A percentile compares a stretch with the other conserved stretches of the same genome.
Conservation (phyloP, 257 asterid species). For the Rubia yunnanensis region DNA sequence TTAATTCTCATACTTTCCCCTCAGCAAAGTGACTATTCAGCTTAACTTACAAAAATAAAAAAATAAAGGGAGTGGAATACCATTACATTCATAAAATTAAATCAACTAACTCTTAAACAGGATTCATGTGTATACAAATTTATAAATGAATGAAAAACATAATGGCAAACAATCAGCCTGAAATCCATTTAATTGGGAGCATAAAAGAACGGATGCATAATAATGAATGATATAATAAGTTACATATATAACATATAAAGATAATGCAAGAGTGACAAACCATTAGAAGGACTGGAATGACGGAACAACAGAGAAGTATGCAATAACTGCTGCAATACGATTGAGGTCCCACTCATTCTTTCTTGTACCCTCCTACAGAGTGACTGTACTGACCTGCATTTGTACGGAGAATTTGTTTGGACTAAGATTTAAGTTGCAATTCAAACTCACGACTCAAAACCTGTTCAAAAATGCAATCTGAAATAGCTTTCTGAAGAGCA, state of each 20-base stretch:
- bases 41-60: not conserved
- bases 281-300: conserved; percentile 30
- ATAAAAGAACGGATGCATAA: not conserved
- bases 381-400: not conserved
- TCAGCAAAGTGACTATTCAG: not conserved
- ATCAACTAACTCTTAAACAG: not conserved
- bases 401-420: not conserved
- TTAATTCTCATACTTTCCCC: not conserved
- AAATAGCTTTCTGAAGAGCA: not conserved
- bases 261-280: conserved; percentile 13
- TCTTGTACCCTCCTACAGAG: not conserved
- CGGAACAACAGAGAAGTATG: conserved; percentile 34
- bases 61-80: not conserved
- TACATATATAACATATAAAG: not conserved
- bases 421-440: not conserved
- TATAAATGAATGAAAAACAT: not conserved
- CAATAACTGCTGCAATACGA: conserved; percentile 50
- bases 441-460: not conserved
- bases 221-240: not conserved
- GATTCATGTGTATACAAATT: not conserved
- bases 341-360: conserved; percentile 47
- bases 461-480: not conserved
- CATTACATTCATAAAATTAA: not conserved
- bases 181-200: not conserved
- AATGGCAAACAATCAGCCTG: not conserved